A percentile compares a stretch with the other conserved stretches of the same genome.
phyloP scores from a whole-genome alignment of 306 rosid genomes.

The Medicago ruthenica region DNA sequence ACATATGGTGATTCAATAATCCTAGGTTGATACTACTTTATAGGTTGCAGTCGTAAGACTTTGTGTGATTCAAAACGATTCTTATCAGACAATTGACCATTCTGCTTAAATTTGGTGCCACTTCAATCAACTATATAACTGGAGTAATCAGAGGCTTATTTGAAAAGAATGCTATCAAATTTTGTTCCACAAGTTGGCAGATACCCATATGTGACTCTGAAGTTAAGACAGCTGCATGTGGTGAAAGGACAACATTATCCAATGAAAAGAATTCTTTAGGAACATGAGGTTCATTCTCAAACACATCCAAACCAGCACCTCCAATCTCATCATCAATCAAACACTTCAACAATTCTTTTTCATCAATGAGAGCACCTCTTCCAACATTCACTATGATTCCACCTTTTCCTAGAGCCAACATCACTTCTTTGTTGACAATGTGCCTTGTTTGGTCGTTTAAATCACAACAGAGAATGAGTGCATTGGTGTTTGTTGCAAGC shows the following conservation, averaged over 20 bases:
- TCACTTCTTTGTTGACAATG: conserved; percentile 52
- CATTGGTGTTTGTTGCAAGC: conserved; percentile 51
- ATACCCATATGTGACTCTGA: conserved; percentile 31
- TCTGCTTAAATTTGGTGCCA: no score
- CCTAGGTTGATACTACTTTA: no score
- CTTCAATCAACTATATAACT: background rate
- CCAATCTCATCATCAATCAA: conserved; percentile 38
- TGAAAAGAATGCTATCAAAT: conserved; percentile 61
- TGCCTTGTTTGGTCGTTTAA: conserved; percentile 54
- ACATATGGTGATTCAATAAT: no score
- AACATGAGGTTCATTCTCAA: conserved; percentile 63
- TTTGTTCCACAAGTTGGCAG: conserved; percentile 36
- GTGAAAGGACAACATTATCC: conserved; percentile 60
- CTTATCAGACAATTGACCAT: no score
- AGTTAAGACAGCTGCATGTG: conserved; percentile 46
- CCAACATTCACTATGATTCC: conserved; percentile 59
- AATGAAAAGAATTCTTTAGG: conserved; percentile 44
- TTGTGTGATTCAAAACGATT: no score
- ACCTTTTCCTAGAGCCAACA: conserved; percentile 52
- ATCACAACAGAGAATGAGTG: conserved; percentile 55
- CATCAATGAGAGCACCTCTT: conserved; percentile 55
- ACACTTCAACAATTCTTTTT: conserved; percentile 36
- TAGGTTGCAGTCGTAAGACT: no score
- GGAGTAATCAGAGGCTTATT: conserved; percentile 52
- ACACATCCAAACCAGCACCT: conserved; percentile 68